Percentiles rank a stretch among this genome's conserved stretches.
Evolutionary conservation across 306 rosid genomes (phyloP).

Genomic region (Amphicarpaea edgeworthii): DNA sequence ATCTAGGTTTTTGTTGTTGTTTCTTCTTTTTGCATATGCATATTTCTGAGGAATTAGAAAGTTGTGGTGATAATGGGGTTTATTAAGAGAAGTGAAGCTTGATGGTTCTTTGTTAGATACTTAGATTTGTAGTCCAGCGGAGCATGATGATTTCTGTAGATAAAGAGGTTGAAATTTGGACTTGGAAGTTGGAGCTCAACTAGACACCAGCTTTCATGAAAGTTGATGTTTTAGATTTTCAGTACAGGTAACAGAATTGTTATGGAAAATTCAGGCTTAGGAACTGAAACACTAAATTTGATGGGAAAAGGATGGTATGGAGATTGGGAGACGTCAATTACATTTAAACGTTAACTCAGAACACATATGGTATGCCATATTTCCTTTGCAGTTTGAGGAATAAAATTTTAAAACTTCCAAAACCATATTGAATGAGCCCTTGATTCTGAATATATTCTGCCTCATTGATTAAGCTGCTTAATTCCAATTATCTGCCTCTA

Average conservation of each 20-base stretch:
- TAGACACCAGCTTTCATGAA: background rate
- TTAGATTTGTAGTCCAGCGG: background rate
- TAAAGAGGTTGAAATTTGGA: background rate
- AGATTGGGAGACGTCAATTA: too few relatives aligned
- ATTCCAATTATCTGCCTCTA: constrained; percentile 2
- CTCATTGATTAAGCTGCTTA: constrained; percentile 30
- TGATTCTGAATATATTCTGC: too few relatives aligned
- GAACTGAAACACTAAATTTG: too few relatives aligned
- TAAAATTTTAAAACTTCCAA: constrained; percentile 6
- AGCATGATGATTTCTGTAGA: background rate
- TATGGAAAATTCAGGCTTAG: too few relatives aligned
- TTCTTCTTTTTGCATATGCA: constrained; percentile 9
- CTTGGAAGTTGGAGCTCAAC: background rate
- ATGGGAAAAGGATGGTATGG: too few relatives aligned
- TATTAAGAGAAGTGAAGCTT: background rate
- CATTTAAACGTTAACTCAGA: background rate
- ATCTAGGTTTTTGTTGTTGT: constrained; percentile 10
- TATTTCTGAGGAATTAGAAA: background rate
- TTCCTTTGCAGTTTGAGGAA: constrained; percentile 11
- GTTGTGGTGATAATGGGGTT: constrained; percentile 1
- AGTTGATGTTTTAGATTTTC: background rate
- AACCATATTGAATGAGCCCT: too few relatives aligned
- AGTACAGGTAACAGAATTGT: background rate
- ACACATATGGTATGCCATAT: too few relatives aligned
- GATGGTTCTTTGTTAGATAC: background rate